Evolutionary conservation across 805 yeast genomes (phyloP).

Genomic region (Saccharomycopsis sp.): DNA sequence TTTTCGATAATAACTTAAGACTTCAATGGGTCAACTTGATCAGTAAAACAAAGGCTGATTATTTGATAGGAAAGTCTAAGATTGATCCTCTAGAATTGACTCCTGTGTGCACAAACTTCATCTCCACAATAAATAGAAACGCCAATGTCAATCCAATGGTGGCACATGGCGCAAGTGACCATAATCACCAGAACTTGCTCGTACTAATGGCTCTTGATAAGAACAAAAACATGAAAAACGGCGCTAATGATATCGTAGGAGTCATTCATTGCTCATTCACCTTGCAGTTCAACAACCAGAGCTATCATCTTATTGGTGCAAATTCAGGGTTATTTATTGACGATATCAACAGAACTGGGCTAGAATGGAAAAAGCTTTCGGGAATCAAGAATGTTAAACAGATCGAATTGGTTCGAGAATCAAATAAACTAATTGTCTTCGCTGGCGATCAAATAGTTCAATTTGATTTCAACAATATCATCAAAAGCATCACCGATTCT

Average conservation of each 20-base stretch:
- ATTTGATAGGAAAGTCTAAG: conserved; percentile 7
- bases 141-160: neutral
- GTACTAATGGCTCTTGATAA: conserved; percentile 13
- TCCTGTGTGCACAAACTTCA: conserved; percentile 13
- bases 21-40: conserved; percentile 17
- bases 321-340: conserved; percentile 19
- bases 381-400: conserved; percentile 21
- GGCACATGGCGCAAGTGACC: neutral
- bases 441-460: conserved; percentile 21
- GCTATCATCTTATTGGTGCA: conserved; percentile 20
- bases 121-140: neutral
- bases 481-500: conserved; percentile 18
- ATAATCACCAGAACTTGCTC: conserved; percentile 7
- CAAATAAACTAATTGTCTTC: conserved; percentile 13
- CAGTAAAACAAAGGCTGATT: conserved; percentile 15
- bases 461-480: conserved; percentile 19
- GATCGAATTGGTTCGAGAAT: conserved; percentile 12
- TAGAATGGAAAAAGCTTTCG: conserved; percentile 20
- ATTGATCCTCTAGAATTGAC: conserved; percentile 16
- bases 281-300: conserved; percentile 16
- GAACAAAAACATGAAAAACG: conserved; percentile 4
- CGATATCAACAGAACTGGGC: conserved; percentile 21
- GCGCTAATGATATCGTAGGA: conserved; percentile 10
- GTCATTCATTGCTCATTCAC: conserved; percentile 17
- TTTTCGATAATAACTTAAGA: conserved; percentile 12